Evolutionary conservation across 768 basidiomycete genomes (phyloP).

Genomic region (Hericium alpestre): DNA sequence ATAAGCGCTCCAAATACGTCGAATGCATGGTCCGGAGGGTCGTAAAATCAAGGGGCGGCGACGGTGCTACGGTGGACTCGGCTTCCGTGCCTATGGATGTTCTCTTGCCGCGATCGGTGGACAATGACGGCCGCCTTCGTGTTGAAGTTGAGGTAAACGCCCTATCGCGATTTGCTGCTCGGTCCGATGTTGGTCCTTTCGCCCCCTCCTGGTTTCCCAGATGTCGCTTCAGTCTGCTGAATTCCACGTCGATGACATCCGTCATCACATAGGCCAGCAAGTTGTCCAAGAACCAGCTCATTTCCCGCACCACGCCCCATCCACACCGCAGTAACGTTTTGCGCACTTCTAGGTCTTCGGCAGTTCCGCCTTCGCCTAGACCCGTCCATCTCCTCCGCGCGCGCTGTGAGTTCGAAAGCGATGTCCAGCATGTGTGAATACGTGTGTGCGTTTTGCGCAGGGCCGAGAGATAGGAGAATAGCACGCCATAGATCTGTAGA

Average conservation of each 20-base stretch:
- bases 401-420: constrained; percentile 77
- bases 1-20: constrained; percentile 67
- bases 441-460: constrained; percentile 76
- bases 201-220: constrained; percentile 14
- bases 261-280: constrained; percentile 79
- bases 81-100: background rate
- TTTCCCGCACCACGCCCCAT: constrained; percentile 80
- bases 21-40: constrained; percentile 75
- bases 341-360: constrained; percentile 55
- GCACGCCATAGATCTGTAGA: constrained; percentile 57
- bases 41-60: constrained; percentile 66
- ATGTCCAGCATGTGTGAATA: constrained; percentile 75
- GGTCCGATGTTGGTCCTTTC: constrained; percentile 12
- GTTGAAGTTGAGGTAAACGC: background rate
- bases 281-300: constrained; percentile 87
- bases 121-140: background rate
- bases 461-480: constrained; percentile 78
- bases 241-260: constrained; percentile 83
- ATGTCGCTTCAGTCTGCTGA: constrained; percentile 54
- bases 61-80: constrained; percentile 9
- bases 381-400: constrained; percentile 81
- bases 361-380: constrained; percentile 75
- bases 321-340: constrained; percentile 61
- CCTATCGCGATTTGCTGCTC: constrained; percentile 8
- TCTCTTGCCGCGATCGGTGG: background rate